A percentile compares a stretch with the other conserved stretches of the same genome.
These are phyloP conservation scores for Nigrospora sphaerica DNA, from an alignment of 2,329 filamentous ascomycete genomes.

Conservation along the genomic window DNA sequence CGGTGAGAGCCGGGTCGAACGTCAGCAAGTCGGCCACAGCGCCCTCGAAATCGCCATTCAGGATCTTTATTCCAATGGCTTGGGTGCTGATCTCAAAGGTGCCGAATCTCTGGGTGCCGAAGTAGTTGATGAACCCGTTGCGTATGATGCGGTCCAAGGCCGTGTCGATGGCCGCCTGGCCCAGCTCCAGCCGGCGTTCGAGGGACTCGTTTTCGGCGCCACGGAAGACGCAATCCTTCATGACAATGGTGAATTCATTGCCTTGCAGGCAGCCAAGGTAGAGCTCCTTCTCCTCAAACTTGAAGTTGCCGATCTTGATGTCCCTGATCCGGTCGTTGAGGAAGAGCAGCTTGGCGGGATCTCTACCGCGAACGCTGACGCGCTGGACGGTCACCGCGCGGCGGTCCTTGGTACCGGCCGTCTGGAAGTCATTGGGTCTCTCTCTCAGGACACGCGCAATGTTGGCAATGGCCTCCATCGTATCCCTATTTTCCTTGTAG, in stretches of 20 bases:
- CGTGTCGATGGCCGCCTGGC: constrained; percentile 42
- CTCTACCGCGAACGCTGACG: constrained; percentile 54
- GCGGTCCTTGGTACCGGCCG: constrained; percentile 84
- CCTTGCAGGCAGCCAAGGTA: constrained; percentile 78
- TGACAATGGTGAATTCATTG: constrained; percentile 88
- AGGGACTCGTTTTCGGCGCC: constrained; percentile 37
- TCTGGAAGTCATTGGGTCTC: constrained; percentile 65
- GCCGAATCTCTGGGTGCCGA: constrained; percentile 93
- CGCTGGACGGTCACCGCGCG: constrained; percentile 81
- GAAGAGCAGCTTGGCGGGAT: constrained; percentile 52
- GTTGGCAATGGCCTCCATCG: constrained; percentile 80
- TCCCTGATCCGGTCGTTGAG: constrained; percentile 56
- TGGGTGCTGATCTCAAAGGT: constrained; percentile 84
- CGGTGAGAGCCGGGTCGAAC: constrained; percentile 57
- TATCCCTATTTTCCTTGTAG: constrained; percentile 96
- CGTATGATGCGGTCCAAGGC: constrained; percentile 61
- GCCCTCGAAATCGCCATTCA: constrained; percentile 72
- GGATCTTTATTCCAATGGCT: constrained; percentile 73
- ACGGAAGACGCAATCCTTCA: constrained; percentile 72
- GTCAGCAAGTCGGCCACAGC: constrained; percentile 72
- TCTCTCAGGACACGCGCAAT: constrained; percentile 68
- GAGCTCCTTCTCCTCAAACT: constrained; percentile 64
- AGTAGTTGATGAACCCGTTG: constrained; percentile 94
- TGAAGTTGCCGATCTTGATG: constrained; percentile 71
- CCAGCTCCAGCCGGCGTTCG: constrained; percentile 35